A percentile compares a stretch with the other conserved stretches of the same genome.
Evolutionary conservation across 2,329 filamentous ascomycete species (phyloP).

Genomic region (Fusarium sacchari): DNA sequence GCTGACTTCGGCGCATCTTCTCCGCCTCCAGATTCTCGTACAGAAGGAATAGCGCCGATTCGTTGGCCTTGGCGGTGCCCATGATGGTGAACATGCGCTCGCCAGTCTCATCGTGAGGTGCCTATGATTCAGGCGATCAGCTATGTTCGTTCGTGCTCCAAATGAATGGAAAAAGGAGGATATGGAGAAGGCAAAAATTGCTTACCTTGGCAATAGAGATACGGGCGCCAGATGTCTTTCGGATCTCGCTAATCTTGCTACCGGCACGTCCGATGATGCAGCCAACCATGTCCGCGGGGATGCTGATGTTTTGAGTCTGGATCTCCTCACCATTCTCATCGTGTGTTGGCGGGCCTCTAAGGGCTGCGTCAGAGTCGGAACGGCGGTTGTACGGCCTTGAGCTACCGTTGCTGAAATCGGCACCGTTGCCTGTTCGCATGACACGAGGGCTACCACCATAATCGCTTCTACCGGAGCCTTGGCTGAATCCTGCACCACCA

Average conservation of each 20-base stretch:
- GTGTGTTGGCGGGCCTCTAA: constrained; percentile 84
- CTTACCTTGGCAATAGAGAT: constrained; percentile 94
- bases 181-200: not conserved
- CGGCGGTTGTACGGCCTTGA: constrained; percentile 77
- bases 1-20: constrained; percentile 96
- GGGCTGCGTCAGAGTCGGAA: constrained; percentile 82
- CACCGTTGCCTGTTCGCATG: constrained; percentile 96
- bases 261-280: constrained; percentile 97
- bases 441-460: constrained; percentile 74
- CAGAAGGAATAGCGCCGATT: constrained; percentile 93
- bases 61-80: constrained; percentile 91
- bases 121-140: constrained; percentile 54
- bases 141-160: not conserved
- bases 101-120: constrained; percentile 94
- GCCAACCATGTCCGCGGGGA: constrained; percentile 98
- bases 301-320: constrained; percentile 99
- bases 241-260: constrained; percentile 98
- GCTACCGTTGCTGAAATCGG: constrained; percentile 89
- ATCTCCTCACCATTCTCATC: constrained; percentile 98
- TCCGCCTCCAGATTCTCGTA: constrained; percentile 99
- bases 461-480: constrained; percentile 59
- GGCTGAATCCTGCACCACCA: constrained; percentile 49
- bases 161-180: not conserved
- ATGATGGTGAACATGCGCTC: constrained; percentile 99
- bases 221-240: constrained; percentile 93